A percentile compares a stretch with the other conserved stretches of the same genome.
These are phyloP conservation scores for Chrysanthemum lavandulifolium DNA, from an alignment of 129 eudicot genomes.

Conservation along the genomic window DNA sequence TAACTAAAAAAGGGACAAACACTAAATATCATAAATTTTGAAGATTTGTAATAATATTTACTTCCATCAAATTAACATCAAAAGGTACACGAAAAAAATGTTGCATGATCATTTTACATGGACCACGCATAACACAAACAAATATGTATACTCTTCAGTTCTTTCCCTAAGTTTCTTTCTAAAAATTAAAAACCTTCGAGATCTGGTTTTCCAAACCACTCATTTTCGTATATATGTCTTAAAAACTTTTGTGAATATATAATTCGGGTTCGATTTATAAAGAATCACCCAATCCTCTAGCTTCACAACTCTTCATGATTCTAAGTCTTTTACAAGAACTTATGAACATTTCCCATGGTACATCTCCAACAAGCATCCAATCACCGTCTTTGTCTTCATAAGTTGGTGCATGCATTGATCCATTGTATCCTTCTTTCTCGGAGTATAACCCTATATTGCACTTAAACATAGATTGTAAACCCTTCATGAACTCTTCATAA, in stretches of 20 bases:
- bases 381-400: slow-evolving; percentile 94
- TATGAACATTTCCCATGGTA: slow-evolving; percentile 85
- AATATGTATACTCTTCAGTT: slow-evolving; percentile 12
- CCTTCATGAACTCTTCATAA: slow-evolving; percentile 65
- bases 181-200: slow-evolving; percentile 23
- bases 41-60: slow-evolving; percentile 27
- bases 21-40: background rate
- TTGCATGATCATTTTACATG: slow-evolving; percentile 24
- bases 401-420: slow-evolving; percentile 75
- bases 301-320: slow-evolving; percentile 82
- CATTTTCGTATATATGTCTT: background rate
- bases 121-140: slow-evolving; percentile 25
- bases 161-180: slow-evolving; percentile 24
- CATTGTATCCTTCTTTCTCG: slow-evolving; percentile 77
- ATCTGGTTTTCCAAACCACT: slow-evolving; percentile 16
- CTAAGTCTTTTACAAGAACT: slow-evolving; percentile 76
- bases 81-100: slow-evolving; percentile 19
- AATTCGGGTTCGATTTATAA: slow-evolving; percentile 20
- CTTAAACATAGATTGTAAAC: slow-evolving; percentile 71
- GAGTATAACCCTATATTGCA: slow-evolving; percentile 61
- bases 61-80: slow-evolving; percentile 22
- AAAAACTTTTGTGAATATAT: background rate
- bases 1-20: background rate
- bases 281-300: slow-evolving; percentile 63
- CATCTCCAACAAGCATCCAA: slow-evolving; percentile 96